phyloP scores from a whole-genome alignment of 1,284 basidiomycete species.

The Sporisorium exsertum region DNA sequence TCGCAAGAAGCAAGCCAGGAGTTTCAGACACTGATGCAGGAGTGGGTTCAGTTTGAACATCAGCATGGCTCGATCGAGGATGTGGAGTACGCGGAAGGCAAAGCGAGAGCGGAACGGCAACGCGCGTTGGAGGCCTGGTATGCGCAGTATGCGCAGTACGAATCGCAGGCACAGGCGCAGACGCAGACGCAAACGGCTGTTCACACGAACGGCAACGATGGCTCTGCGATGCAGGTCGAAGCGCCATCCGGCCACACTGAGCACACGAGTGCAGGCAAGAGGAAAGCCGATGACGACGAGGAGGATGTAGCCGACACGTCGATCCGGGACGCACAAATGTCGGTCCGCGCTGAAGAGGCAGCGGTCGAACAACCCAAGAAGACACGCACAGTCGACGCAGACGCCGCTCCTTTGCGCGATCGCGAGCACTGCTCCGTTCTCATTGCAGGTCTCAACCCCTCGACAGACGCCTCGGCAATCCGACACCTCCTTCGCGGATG shows the following conservation, averaged over 20 bases:
- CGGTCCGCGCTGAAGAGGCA: slow-evolving; percentile 8
- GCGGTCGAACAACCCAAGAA: slow-evolving; percentile 44
- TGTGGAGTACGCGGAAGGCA: slow-evolving; percentile 75
- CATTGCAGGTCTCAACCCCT: slow-evolving; percentile 78
- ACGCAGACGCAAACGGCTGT: background rate
- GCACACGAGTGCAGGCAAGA: slow-evolving; percentile 24
- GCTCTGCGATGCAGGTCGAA: slow-evolving; percentile 31
- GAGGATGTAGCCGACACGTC: slow-evolving; percentile 15
- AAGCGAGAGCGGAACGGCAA: slow-evolving; percentile 71
- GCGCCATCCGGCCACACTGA: background rate
- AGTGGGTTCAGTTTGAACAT: slow-evolving; percentile 87
- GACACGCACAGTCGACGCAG: slow-evolving; percentile 46
- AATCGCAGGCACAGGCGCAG: slow-evolving; percentile 71
- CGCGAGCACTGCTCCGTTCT: slow-evolving; percentile 95
- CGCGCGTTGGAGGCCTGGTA: slow-evolving; percentile 72
- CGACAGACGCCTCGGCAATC: slow-evolving; percentile 78
- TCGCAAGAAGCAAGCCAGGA: slow-evolving; percentile 5
- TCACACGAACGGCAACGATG: slow-evolving; percentile 6
- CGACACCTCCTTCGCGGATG: slow-evolving; percentile 81
- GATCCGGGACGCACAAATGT: slow-evolving; percentile 25
- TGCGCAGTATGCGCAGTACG: slow-evolving; percentile 62
- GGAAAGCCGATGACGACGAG: slow-evolving; percentile 50
- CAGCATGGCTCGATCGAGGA: slow-evolving; percentile 80
- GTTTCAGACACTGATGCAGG: slow-evolving; percentile 82
- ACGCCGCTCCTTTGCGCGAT: slow-evolving; percentile 74